Conservation (phyloP, 345 rosid genomes). For the Hibiscus trionum region DNA sequence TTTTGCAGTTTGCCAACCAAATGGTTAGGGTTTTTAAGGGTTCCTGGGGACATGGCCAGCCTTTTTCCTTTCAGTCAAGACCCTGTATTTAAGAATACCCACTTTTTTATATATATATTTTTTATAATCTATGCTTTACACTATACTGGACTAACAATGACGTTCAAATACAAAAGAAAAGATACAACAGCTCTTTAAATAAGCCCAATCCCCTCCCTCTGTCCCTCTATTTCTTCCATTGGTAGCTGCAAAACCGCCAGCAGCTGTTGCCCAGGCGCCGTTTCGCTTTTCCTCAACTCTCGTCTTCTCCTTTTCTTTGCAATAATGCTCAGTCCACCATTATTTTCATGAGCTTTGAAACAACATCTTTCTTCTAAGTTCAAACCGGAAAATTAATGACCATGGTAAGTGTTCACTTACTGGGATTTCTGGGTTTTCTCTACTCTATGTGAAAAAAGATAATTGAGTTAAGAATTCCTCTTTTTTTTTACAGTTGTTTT, state of each 20-base stretch:
- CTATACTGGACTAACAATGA: constrained; percentile 8
- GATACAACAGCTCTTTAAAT: constrained; percentile 21
- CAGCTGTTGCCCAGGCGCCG: constrained; percentile 59
- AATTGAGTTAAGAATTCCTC: not conserved
- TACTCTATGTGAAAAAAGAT: not conserved
- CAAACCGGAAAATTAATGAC: not conserved
- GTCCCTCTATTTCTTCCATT: constrained; percentile 16
- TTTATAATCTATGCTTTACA: not conserved
- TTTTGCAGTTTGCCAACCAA: constrained; percentile 36
- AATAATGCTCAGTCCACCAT: constrained; percentile 17
- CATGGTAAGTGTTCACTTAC: constrained; percentile 26
- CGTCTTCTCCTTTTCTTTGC: constrained; percentile 18
- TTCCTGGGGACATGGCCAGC: constrained; percentile 28
- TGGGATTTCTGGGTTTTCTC: not conserved
- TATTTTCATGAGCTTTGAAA: constrained; percentile 12
- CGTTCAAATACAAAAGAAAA: constrained; percentile 12
- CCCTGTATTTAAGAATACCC: not conserved
- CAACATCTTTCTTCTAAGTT: constrained; percentile 13
- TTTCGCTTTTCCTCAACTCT: constrained; percentile 27
- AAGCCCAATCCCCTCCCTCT: constrained; percentile 7
- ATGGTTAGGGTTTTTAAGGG: constrained; percentile 22
- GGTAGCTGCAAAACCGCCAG: constrained; percentile 33
- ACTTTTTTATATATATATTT: not conserved
- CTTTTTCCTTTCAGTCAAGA: not conserved
- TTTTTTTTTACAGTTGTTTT: constrained; percentile 19